Evolutionary conservation across 2,329 filamentous ascomycete genomes (phyloP).

Genomic region (Colletotrichum sp.): DNA sequence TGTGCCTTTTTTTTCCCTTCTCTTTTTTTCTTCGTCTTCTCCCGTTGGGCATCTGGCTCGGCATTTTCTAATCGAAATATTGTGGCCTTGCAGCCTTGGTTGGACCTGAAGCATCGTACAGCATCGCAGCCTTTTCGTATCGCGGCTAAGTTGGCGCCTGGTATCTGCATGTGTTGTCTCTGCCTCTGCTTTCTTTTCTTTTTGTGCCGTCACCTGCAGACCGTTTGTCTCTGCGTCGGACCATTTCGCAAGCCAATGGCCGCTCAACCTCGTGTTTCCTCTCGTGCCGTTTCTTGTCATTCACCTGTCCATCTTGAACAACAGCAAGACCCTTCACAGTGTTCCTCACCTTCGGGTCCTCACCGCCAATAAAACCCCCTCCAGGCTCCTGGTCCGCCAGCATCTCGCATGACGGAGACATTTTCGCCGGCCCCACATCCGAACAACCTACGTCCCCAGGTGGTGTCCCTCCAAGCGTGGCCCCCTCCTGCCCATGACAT

Average conservation of each 20-base stretch:
- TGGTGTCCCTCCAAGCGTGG: neutral
- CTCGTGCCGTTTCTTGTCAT: neutral
- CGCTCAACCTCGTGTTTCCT: neutral
- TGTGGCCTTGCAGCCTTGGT: neutral
- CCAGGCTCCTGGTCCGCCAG: neutral
- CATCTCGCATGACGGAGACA: constrained; percentile 5
- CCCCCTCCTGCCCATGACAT: neutral
- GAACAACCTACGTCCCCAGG: neutral
- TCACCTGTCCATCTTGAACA: neutral
- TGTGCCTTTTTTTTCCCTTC: neutral
- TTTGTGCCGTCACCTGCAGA: neutral
- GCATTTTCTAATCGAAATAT: neutral
- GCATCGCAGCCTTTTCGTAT: neutral
- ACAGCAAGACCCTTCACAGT: neutral
- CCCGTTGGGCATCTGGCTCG: neutral
- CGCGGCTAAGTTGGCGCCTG: neutral
- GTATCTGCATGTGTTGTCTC: neutral
- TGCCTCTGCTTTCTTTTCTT: neutral
- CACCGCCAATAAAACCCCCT: neutral
- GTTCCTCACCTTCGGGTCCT: neutral
- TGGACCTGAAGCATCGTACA: neutral
- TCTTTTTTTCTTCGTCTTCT: neutral
- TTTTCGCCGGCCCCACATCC: constrained; percentile 2
- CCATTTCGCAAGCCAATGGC: neutral
- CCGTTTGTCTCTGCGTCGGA: constrained; percentile 10